A percentile compares a stretch with the other conserved stretches of the same genome.
phyloP scores from a whole-genome alignment of 225 moss, liverwort and hornwort species.

The Neckera pumila region DNA sequence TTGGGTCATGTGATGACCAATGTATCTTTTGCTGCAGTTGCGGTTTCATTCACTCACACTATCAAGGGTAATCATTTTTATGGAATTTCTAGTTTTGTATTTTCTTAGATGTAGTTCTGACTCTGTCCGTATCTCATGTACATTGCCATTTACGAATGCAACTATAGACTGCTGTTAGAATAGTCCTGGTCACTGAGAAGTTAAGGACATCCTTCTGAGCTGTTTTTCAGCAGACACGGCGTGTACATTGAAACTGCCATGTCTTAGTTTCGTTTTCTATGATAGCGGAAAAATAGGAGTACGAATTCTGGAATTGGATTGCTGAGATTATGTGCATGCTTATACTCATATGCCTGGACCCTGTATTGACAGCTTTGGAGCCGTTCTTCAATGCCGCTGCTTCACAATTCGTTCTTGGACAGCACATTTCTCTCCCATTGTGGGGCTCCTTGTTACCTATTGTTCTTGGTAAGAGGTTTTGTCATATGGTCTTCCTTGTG shows the following conservation, averaged over 20 bases:
- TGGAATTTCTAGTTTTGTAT: not conserved
- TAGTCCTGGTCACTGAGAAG: not conserved
- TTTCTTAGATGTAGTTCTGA: not conserved
- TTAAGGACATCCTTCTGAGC: not conserved
- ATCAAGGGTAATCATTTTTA: constrained; percentile 46
- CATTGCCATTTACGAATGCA: not conserved
- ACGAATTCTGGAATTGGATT: not conserved
- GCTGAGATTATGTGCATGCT: not conserved
- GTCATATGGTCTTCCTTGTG: not conserved
- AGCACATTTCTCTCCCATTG: constrained; percentile 57
- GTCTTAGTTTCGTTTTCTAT: not conserved
- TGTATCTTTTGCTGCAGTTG: constrained; percentile 92
- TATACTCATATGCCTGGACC: not conserved
- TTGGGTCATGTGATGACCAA: constrained; percentile 96
- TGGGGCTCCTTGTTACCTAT: constrained; percentile 81
- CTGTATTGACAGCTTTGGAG: constrained; percentile 49
- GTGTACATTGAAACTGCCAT: not conserved
- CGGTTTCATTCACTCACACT: constrained; percentile 97
- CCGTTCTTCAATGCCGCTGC: constrained; percentile 96
- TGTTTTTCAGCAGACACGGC: not conserved
- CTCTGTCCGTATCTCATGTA: not conserved
- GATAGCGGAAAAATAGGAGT: not conserved
- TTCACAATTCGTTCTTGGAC: constrained; percentile 86
- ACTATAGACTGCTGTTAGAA: not conserved
- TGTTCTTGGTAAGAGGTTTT: constrained; percentile 36